Base-by-base conservation (phyloP, 2,329 filamentous ascomycete genomes). In the Diaporthe ampelina region DNA sequence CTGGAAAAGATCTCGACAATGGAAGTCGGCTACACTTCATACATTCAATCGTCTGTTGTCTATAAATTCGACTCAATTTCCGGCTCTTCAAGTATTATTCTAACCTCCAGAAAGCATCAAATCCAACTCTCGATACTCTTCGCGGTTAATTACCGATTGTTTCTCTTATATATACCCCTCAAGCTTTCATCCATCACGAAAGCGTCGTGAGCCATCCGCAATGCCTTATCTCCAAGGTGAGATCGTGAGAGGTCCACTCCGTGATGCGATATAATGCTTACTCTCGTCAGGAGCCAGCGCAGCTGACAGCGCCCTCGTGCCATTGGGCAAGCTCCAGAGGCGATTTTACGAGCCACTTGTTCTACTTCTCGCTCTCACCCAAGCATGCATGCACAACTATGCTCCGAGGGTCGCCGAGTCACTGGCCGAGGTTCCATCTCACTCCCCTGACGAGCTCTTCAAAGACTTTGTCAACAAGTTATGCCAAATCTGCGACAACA, bases 381-480 rank as follows among this genome's bases (percentile, higher is more conserved):
- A 73, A 13, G 50, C 63, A 0, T 73, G 69, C 35, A 73, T 59
- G 50, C 35, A 75, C 35, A 75, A 75, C 21, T 13, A 26, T 0
- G 59, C 52, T 2, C 73, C 54, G 5, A 71, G 74, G 7, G 6
- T 8, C 0, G 45, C 48, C 4, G 69, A 63, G 0, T 26, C 45
- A 19, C 9, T 63, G 4, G 21, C 69, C 2, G 76, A 79, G 32
- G 58, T 76, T 17, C 11, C 21, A 8, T 10, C 35, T 21, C 69
- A 61, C 17, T 52, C 56, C 13, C 5, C 75, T 73, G 63, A 77
- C 52, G 61, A 77, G 56, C 63, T 72, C 1, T 81, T 78, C 63
- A 75, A 74, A 52, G 78, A 76, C 59, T 80, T 79, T 57, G 75
- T 81, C 50, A 79, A 81, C 76, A 81, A 81, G 59, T 69, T 81